Conservation (phyloP, 257 asterid species). For the Paraleonurus japonicus region DNA sequence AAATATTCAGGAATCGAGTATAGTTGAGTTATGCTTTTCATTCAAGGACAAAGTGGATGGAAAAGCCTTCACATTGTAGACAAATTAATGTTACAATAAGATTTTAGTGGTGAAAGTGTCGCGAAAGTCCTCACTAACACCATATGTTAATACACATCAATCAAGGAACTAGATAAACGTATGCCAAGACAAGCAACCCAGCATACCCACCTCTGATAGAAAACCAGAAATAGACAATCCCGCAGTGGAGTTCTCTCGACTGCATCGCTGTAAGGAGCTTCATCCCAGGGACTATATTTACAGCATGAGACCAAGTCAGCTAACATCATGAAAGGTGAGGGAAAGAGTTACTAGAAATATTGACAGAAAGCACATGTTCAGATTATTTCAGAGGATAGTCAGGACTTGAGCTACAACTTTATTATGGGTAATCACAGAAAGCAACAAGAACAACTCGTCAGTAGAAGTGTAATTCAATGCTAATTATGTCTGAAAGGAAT, state of each 20-base stretch:
- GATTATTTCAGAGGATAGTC: neutral
- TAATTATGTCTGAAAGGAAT: conserved; percentile 2
- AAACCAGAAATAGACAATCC: conserved; percentile 84
- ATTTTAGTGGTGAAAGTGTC: neutral
- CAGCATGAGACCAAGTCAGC: conserved; percentile 34
- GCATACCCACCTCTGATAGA: conserved; percentile 76
- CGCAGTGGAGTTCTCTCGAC: conserved; percentile 77
- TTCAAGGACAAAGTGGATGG: neutral
- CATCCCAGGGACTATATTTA: conserved; percentile 83
- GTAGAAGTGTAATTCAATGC: conserved; percentile 8
- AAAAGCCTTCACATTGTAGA: conserved; percentile 1
- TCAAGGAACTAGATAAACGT: conserved; percentile 1
- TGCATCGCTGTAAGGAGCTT: conserved; percentile 86
- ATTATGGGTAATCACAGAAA: neutral
- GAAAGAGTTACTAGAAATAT: neutral
- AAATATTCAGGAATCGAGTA: neutral
- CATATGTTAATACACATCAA: neutral
- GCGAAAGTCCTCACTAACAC: conserved; percentile 8
- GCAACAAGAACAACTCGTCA: conserved; percentile 1
- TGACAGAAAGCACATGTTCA: neutral
- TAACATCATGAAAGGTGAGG: conserved; percentile 16
- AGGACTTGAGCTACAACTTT: neutral
- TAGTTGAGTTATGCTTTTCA: conserved; percentile 5
- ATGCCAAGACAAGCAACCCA: conserved; percentile 19
- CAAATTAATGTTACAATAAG: neutral